Evolutionary conservation across 2,329 filamentous ascomycete genomes (phyloP), one percentile per base, ranked within the genome.

Genomic region (Cytospora piceae): DNA sequence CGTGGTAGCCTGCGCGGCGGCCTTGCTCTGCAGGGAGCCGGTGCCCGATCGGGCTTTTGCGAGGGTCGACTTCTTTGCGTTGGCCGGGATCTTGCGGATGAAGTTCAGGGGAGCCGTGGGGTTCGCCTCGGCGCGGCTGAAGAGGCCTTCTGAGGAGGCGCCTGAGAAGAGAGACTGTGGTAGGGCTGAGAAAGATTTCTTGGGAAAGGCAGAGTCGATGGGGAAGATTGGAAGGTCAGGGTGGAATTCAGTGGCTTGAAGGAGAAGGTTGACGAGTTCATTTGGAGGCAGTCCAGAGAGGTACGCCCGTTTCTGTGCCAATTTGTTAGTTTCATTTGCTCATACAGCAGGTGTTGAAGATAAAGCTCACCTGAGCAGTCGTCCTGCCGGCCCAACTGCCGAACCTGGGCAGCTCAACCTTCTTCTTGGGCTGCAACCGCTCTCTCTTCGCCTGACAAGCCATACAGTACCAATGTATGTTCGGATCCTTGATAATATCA

Each of bases 391-490:
- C 71, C 79, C 79, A 81, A 63, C 78, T 53, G 22, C 52, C 62
- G 49, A 52, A 60, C 46, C 29, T 66, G 12, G 60, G 64, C 53
- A 60, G 61, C 71, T 72, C 71, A 64, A 65, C 69, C 37, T 69
- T 61, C 57, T 63, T 66, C 54, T 67, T 70, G 62, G 70, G 61
- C 17, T 65, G 53, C 27, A 68, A 59, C 53, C 62, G 61, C 66
- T 75, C 73, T 58, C 77, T 80, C 75, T 81, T 85, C 56, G 73
- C 77, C 65, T 74, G 74, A 74, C 92, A 94, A 32, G 83, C 80
- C 8, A 78, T 78, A 72, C 92, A 95, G 72, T 87, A 86, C 91
- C 92, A 95, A 69, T 88, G 86, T 67, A 85, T 85, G 68, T 86
- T 85, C 69, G 87, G 81, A 67, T 91, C 84, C 42, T 83, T 82